These are phyloP conservation scores for Talaromyces albobiverticillius DNA, from an alignment of 2,329 filamentous ascomycete genomes.

Conservation along the genomic window DNA sequence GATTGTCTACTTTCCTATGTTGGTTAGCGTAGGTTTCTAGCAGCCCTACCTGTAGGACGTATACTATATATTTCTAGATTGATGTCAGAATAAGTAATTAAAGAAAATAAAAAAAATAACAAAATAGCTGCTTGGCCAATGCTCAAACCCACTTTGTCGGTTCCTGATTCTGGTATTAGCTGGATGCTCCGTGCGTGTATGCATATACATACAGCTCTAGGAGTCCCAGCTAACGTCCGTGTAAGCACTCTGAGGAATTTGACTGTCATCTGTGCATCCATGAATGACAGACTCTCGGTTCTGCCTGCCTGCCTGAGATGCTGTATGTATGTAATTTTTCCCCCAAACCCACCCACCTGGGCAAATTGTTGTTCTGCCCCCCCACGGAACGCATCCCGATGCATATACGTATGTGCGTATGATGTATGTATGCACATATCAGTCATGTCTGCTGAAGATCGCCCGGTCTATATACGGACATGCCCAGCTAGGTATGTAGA, in stretches of 20 bases:
- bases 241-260: neutral
- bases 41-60: too few species aligned
- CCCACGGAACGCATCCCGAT: neutral
- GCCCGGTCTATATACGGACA: neutral
- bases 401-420: neutral
- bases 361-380: constrained; percentile 7
- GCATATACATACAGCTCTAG: neutral
- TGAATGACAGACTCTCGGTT: too few species aligned
- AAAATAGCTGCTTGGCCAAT: too few species aligned
- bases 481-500: too few species aligned
- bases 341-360: too few species aligned
- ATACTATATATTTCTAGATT: too few species aligned
- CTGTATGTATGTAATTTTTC: neutral
- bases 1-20: too few species aligned
- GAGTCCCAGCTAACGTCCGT: too few species aligned
- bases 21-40: too few species aligned
- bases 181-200: neutral
- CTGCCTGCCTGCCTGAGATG: too few species aligned
- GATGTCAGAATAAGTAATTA: neutral
- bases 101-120: neutral
- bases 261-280: neutral
- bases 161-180: neutral
- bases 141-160: neutral
- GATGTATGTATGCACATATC: too few species aligned
- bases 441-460: neutral